A percentile compares a stretch with the other conserved stretches of the same genome.
phyloP scores from a whole-genome alignment of 306 rosid genomes.

The Sphenostylis stenocarpa region DNA sequence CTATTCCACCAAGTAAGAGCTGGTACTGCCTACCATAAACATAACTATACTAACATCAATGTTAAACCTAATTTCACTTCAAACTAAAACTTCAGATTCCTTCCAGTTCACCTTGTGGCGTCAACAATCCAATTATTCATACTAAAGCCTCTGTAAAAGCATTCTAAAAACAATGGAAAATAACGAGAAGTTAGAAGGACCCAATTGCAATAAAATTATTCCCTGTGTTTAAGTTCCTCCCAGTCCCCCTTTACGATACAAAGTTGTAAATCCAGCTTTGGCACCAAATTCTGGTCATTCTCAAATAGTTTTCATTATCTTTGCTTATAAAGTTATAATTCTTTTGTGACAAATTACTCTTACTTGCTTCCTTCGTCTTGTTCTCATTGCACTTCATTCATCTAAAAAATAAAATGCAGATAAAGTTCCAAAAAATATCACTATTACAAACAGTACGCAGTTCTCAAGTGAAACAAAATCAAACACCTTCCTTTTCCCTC shows the following conservation, averaged over 20 bases:
- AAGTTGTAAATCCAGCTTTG: not conserved
- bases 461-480: not conserved
- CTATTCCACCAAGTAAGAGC: not conserved
- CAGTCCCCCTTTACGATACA: not conserved
- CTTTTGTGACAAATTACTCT: not conserved
- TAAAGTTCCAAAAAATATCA: not conserved
- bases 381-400: not conserved
- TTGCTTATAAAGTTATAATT: not conserved
- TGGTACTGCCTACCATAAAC: not conserved
- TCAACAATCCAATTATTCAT: not conserved
- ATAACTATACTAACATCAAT: constrained; percentile 1
- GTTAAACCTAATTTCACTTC: constrained; percentile 4
- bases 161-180: not conserved
- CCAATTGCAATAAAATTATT: not conserved
- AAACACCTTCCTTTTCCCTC: not conserved
- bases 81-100: constrained; percentile 1
- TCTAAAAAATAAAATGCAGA: not conserved
- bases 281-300: not conserved
- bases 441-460: not conserved
- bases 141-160: not conserved
- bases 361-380: not conserved
- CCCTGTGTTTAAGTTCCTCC: not conserved
- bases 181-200: not conserved
- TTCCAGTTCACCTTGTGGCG: not conserved
- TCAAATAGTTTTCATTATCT: not conserved